Conservation (phyloP, 352 stramenopile species). For the Pythium apleroticum region DNA sequence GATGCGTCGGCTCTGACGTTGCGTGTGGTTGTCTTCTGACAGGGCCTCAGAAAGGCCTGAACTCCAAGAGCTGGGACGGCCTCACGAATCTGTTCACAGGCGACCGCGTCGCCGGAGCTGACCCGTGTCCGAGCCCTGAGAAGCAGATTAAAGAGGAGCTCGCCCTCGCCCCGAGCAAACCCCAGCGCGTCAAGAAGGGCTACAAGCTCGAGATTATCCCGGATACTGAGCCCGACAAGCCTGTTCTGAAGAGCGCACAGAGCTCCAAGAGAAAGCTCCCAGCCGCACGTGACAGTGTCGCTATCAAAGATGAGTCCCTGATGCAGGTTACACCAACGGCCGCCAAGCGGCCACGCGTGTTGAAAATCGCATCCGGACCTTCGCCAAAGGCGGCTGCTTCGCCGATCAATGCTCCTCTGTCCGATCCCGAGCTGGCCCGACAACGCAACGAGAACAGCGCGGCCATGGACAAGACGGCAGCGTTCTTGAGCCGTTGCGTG, state of each 20-base stretch:
- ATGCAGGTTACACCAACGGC: not conserved
- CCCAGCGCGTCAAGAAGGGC: slow-evolving; percentile 19
- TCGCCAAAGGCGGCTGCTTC: not conserved
- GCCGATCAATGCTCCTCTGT: slow-evolving; percentile 3
- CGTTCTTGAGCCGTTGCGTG: slow-evolving; percentile 33
- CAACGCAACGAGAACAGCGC: slow-evolving; percentile 20
- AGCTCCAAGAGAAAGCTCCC: not conserved
- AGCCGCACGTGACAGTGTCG: not conserved
- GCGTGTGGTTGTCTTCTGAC: not conserved
- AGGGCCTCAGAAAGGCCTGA: slow-evolving; percentile 29
- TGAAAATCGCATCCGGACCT: not conserved
- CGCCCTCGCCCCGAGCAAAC: not conserved
- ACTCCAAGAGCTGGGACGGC: slow-evolving; percentile 50
- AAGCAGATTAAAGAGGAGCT: not conserved
- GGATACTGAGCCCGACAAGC: not conserved
- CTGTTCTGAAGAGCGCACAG: not conserved
- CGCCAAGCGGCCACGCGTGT: slow-evolving; percentile 3
- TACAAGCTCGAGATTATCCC: slow-evolving; percentile 13
- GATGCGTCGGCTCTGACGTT: not conserved
- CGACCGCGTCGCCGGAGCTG: slow-evolving; percentile 1
- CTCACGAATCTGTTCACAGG: slow-evolving; percentile 54
- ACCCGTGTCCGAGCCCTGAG: slow-evolving; percentile 1
- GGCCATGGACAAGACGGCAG: slow-evolving; percentile 18
- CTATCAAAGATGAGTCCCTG: not conserved
- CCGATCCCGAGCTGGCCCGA: slow-evolving; percentile 2